Evolutionary conservation across 345 rosid genomes (phyloP).

Genomic region (Lenwebbia sp.): DNA sequence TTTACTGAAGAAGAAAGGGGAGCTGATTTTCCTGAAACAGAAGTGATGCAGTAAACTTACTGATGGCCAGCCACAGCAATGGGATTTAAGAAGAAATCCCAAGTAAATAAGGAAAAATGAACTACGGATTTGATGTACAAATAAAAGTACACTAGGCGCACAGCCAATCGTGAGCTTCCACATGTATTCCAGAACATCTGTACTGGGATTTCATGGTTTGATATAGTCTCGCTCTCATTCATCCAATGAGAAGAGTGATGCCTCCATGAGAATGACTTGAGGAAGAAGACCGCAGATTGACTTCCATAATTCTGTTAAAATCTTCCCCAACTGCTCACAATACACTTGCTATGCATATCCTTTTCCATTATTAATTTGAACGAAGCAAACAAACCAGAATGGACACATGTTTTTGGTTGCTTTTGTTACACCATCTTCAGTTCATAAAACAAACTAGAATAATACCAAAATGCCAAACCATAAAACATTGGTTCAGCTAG

Average conservation of each 20-base stretch:
- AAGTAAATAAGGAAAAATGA: background rate
- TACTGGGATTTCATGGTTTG: background rate
- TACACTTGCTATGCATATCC: background rate
- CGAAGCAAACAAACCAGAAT: background rate
- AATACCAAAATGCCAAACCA: background rate
- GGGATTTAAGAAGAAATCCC: background rate
- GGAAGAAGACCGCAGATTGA: background rate
- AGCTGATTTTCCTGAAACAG: slow-evolving; percentile 49
- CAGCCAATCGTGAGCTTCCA: background rate
- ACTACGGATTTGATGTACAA: background rate
- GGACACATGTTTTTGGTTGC: background rate
- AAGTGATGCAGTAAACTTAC: background rate
- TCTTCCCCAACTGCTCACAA: background rate
- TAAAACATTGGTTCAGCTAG: background rate
- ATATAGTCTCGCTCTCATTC: background rate
- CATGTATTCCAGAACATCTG: background rate
- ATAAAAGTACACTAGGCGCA: background rate
- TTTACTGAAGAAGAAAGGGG: slow-evolving; percentile 37
- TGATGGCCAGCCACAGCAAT: background rate
- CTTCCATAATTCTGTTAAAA: background rate
- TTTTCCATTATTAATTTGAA: background rate
- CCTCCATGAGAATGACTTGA: background rate
- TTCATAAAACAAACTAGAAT: background rate
- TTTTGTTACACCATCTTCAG: background rate
- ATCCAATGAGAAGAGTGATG: background rate